A percentile compares a stretch with the other conserved stretches of the same genome.
Evolutionary conservation across 306 rosid genomes (phyloP).

Genomic region (Dalbergia cultrata): DNA sequence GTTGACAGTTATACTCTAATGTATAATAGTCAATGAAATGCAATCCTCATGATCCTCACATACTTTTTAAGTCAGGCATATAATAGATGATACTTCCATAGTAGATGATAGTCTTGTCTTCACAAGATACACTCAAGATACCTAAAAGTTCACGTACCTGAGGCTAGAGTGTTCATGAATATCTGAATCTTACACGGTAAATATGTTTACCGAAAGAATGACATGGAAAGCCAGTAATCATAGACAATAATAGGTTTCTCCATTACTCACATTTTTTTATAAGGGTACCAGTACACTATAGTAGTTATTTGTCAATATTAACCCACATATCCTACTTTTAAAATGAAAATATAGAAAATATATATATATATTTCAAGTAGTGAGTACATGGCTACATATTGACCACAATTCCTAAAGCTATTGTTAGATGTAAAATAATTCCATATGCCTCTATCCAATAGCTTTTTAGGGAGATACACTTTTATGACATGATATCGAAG

Average conservation of each 20-base stretch:
- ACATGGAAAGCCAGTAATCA: constrained; percentile 1
- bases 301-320: too few relatives aligned
- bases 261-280: too few relatives aligned
- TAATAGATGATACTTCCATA: neutral
- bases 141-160: constrained; percentile 2
- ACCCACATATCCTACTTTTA: too few relatives aligned
- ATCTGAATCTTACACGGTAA: neutral
- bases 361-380: too few relatives aligned
- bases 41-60: neutral
- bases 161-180: neutral
- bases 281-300: too few relatives aligned
- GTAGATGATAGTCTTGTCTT: neutral
- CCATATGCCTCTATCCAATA: too few relatives aligned
- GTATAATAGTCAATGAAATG: neutral
- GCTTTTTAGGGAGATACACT: too few relatives aligned
- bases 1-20: neutral
- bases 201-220: neutral
- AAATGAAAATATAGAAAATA: too few relatives aligned
- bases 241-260: neutral
- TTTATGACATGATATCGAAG: too few relatives aligned
- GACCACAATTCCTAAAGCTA: too few relatives aligned
- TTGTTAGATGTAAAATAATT: too few relatives aligned
- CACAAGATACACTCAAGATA: neutral
- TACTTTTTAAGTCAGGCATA: neutral
- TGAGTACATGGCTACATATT: too few relatives aligned